Conservation (phyloP, 176 grass and related monocot genomes). For the Hsuehochloa calcarea region DNA sequence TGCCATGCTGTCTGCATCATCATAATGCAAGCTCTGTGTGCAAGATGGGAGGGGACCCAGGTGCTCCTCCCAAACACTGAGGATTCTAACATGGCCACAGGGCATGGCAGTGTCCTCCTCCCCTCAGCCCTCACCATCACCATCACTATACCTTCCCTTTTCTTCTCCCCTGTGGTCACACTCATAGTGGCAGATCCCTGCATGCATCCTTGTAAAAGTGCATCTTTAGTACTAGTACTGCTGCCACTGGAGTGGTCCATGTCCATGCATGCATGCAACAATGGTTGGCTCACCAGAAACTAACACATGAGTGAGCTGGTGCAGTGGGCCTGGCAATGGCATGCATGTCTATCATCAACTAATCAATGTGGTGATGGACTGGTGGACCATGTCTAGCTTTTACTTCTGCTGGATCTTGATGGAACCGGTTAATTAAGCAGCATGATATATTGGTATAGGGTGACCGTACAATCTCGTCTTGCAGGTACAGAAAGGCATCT, state of each 20-base stretch:
- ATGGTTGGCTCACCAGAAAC: background rate
- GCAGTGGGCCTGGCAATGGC: background rate
- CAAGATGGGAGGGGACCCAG: slow-evolving; percentile 6
- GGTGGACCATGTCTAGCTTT: background rate
- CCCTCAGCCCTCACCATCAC: slow-evolving; percentile 21
- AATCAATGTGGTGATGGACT: background rate
- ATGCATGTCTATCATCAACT: background rate
- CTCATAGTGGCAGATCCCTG: background rate
- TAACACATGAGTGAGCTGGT: slow-evolving; percentile 10
- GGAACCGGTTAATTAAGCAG: background rate
- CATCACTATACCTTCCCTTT: slow-evolving; percentile 13
- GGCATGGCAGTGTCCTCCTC: slow-evolving; percentile 19
- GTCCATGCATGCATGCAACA: background rate
- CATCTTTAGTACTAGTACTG: background rate
- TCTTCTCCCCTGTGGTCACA: background rate
- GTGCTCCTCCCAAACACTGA: slow-evolving; percentile 15
- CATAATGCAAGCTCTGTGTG: slow-evolving; percentile 3
- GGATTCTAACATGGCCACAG: slow-evolving; percentile 21
- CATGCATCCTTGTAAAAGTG: slow-evolving; percentile 14
- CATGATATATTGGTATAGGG: background rate
- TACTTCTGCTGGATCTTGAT: background rate
- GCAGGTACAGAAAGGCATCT: background rate
- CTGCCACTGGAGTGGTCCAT: slow-evolving; percentile 8
- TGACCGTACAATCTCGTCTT: background rate
- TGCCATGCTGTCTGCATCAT: slow-evolving; percentile 6